phyloP scores from a whole-genome alignment of 805 yeast species.

The Kodamaea kakaduensis region DNA sequence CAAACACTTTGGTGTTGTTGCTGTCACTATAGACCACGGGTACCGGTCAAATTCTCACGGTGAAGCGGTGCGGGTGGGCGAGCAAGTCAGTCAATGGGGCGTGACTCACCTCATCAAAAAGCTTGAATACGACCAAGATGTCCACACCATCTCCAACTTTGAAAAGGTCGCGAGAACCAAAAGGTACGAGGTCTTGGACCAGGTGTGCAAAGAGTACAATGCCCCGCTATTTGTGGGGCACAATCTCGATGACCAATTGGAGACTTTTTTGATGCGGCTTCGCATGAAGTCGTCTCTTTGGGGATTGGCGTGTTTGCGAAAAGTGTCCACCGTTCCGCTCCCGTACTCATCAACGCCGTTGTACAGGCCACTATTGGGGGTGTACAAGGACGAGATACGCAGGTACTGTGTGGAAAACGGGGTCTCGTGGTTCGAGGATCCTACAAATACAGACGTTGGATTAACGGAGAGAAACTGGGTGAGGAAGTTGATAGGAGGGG shows the following conservation, averaged over 20 bases:
- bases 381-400: slow-evolving; percentile 42
- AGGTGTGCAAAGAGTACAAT: slow-evolving; percentile 33
- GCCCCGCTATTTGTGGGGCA: slow-evolving; percentile 60
- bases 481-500: slow-evolving; percentile 30
- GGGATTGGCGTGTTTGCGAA: slow-evolving; percentile 58
- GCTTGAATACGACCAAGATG: slow-evolving; percentile 23
- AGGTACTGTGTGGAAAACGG: slow-evolving; percentile 39
- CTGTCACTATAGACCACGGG: slow-evolving; percentile 66
- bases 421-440: slow-evolving; percentile 67
- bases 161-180: slow-evolving; percentile 59
- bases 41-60: slow-evolving; percentile 43
- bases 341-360: slow-evolving; percentile 14
- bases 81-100: slow-evolving; percentile 29
- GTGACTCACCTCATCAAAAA: slow-evolving; percentile 28
- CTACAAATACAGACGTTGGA: slow-evolving; percentile 50
- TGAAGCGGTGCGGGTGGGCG: slow-evolving; percentile 48
- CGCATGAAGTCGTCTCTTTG: slow-evolving; percentile 34
- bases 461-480: slow-evolving; percentile 58
- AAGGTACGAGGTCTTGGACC: slow-evolving; percentile 45
- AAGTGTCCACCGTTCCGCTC: slow-evolving; percentile 25
- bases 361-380: slow-evolving; percentile 50
- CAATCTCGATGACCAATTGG: slow-evolving; percentile 67
- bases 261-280: slow-evolving; percentile 60
- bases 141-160: slow-evolving; percentile 34
- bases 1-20: slow-evolving; percentile 38